Conservation (phyloP, 495 filamentous ascomycete species). For the Neurospora sp. region DNA sequence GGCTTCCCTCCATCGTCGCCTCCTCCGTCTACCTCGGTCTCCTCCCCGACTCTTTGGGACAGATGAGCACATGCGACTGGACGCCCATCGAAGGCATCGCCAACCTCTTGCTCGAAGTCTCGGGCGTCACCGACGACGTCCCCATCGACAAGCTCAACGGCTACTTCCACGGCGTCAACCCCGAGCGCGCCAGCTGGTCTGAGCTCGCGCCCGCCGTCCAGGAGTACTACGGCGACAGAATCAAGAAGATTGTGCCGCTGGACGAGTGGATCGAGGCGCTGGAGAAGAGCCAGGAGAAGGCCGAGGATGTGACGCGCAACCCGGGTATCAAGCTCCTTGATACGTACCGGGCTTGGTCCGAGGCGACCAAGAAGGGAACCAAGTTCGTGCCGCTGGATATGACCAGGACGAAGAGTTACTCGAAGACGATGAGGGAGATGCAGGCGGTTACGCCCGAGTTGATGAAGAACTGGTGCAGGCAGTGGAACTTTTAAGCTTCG, state of each 20-base stretch:
- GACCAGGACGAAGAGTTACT: constrained; percentile 19
- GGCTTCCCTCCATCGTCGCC: constrained; percentile 44
- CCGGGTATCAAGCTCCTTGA: constrained; percentile 38
- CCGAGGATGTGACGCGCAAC: constrained; percentile 26
- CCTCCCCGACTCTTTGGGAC: constrained; percentile 30
- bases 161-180: constrained; percentile 44
- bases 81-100: constrained; percentile 40
- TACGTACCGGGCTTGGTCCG: constrained; percentile 24
- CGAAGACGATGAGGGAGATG: constrained; percentile 28
- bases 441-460: constrained; percentile 28
- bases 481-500: constrained; percentile 30
- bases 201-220: constrained; percentile 23
- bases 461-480: constrained; percentile 41
- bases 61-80: constrained; percentile 42
- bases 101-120: constrained; percentile 27
- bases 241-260: constrained; percentile 26
- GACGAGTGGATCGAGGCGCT: constrained; percentile 33
- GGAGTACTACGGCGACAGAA: constrained; percentile 27
- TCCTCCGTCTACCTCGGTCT: constrained; percentile 32
- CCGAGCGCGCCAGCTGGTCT: constrained; percentile 24
- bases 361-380: constrained; percentile 9
- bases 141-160: constrained; percentile 21
- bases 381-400: constrained; percentile 22
- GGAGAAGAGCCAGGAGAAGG: constrained; percentile 21
- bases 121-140: constrained; percentile 18